Percentiles rank a stretch among this genome's conserved stretches.
Evolutionary conservation across 2,329 filamentous ascomycete genomes (phyloP).

Genomic region (Fulvia fulva): DNA sequence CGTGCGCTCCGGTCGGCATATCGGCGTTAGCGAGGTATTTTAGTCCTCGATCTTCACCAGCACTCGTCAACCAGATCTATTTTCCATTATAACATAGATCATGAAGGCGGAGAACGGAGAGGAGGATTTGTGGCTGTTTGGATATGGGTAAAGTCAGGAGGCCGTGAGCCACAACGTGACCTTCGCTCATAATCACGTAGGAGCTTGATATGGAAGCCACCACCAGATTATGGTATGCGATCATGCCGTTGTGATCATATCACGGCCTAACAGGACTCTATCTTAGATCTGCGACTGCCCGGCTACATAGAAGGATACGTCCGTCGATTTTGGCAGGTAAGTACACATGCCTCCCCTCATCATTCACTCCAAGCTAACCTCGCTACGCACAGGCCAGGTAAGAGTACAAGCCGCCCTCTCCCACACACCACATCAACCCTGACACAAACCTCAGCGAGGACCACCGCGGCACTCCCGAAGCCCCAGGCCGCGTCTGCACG

Average conservation of each 20-base stretch:
- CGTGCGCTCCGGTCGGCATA: not conserved
- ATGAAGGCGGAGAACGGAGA: conserved; percentile 11
- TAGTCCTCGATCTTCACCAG: not conserved
- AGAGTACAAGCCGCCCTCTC: too few species aligned
- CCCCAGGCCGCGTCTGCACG: conserved; percentile 87
- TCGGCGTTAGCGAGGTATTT: too few species aligned
- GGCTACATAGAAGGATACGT: conserved; percentile 94
- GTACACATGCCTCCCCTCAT: conserved; percentile 29
- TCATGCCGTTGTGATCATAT: not conserved
- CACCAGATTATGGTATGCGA: conserved; percentile 79
- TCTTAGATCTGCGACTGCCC: conserved; percentile 71
- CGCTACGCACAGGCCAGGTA: conserved; percentile 23
- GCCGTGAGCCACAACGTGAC: not conserved
- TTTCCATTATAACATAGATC: not conserved
- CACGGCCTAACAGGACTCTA: not conserved
- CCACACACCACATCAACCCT: not conserved
- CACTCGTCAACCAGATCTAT: not conserved
- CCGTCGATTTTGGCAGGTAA: conserved; percentile 94
- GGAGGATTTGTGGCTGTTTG: conserved; percentile 84
- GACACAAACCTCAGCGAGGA: conserved; percentile 64
- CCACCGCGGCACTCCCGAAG: conserved; percentile 84
- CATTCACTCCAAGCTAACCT: not conserved
- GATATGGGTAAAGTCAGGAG: conserved; percentile 68
- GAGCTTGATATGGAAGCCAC: conserved; percentile 97
- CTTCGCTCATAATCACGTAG: conserved; percentile 44